These are phyloP conservation scores for Albophoma yamanashiensis DNA, from an alignment of 2,329 filamentous ascomycete species.

Conservation along the genomic window DNA sequence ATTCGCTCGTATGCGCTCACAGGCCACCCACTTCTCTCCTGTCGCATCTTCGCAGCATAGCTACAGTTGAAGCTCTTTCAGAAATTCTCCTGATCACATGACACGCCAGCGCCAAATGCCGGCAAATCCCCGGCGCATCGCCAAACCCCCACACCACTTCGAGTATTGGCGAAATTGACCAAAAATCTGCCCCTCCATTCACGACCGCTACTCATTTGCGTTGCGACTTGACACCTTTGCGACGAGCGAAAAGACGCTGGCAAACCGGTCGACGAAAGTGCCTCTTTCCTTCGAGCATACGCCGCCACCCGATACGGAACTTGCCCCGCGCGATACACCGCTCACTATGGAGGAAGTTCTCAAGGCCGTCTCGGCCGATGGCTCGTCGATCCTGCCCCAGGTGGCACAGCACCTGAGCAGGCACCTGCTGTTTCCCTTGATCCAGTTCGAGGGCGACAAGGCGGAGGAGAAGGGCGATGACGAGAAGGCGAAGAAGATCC, in stretches of 20 bases:
- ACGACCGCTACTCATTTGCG: slow-evolving; percentile 10
- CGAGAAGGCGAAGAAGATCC: slow-evolving; percentile 55
- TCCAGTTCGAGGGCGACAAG: slow-evolving; percentile 80
- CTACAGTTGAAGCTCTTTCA: neutral
- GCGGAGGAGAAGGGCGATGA: slow-evolving; percentile 63
- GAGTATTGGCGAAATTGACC: slow-evolving; percentile 28
- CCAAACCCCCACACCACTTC: slow-evolving; percentile 23
- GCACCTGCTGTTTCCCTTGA: slow-evolving; percentile 90
- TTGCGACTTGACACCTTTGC: slow-evolving; percentile 4
- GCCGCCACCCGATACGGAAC: slow-evolving; percentile 1
- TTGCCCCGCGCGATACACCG: slow-evolving; percentile 4
- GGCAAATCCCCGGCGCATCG: slow-evolving; percentile 22
- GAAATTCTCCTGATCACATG: slow-evolving; percentile 28
- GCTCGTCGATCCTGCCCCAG: slow-evolving; percentile 77
- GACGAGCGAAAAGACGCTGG: slow-evolving; percentile 1
- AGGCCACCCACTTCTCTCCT: neutral
- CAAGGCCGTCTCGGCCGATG: slow-evolving; percentile 47
- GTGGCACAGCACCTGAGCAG: slow-evolving; percentile 88
- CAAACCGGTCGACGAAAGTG: neutral
- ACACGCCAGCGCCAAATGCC: slow-evolving; percentile 10
- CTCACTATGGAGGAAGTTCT: slow-evolving; percentile 30
- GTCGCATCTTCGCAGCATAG: neutral
- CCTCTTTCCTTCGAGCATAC: neutral
- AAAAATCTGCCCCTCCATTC: slow-evolving; percentile 31
- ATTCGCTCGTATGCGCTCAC: neutral